phyloP scores from a whole-genome alignment of 2,329 filamentous ascomycete species.

The Neophaeococcomyces mojaviensis region DNA sequence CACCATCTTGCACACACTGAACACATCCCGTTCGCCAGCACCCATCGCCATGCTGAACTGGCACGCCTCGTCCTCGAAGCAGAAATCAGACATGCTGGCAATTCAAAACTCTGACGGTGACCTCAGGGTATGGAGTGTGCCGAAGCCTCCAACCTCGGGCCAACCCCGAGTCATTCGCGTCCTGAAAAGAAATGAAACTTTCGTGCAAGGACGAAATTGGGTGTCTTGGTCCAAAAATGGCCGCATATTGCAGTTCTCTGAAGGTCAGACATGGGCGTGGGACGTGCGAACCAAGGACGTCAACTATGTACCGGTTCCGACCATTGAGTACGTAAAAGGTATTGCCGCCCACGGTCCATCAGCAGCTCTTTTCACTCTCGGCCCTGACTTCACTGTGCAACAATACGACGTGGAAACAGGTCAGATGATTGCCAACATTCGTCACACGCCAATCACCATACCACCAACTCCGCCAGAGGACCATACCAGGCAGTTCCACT shows the following conservation, averaged over 20 bases:
- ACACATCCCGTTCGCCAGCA: conserved; percentile 74
- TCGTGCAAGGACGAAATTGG: conserved; percentile 75
- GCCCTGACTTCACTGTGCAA: conserved; percentile 79
- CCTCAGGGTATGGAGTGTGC: conserved; percentile 90
- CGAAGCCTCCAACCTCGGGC: conserved; percentile 66
- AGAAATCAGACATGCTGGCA: conserved; percentile 96
- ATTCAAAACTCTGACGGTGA: conserved; percentile 89
- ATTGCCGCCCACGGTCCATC: conserved; percentile 83
- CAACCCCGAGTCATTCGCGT: conserved; percentile 82
- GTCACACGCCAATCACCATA: conserved; percentile 73
- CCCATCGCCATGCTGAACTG: conserved; percentile 81
- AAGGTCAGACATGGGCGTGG: conserved; percentile 90
- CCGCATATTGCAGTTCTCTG: conserved; percentile 83
- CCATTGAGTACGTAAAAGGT: conserved; percentile 69
- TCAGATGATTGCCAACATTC: conserved; percentile 76
- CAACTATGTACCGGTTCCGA: conserved; percentile 80
- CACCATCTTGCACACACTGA: conserved; percentile 87
- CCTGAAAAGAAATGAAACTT: conserved; percentile 66
- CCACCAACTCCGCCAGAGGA: conserved; percentile 71
- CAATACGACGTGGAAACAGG: conserved; percentile 90
- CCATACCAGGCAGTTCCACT: conserved; percentile 42
- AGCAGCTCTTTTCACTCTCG: conserved; percentile 85
- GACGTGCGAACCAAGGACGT: conserved; percentile 98
- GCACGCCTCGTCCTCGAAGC: conserved; percentile 92
- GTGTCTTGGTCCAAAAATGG: conserved; percentile 98